Evolutionary conservation across 352 stramenopile genomes (phyloP).

Genomic region (Blastocystis sp.): DNA sequence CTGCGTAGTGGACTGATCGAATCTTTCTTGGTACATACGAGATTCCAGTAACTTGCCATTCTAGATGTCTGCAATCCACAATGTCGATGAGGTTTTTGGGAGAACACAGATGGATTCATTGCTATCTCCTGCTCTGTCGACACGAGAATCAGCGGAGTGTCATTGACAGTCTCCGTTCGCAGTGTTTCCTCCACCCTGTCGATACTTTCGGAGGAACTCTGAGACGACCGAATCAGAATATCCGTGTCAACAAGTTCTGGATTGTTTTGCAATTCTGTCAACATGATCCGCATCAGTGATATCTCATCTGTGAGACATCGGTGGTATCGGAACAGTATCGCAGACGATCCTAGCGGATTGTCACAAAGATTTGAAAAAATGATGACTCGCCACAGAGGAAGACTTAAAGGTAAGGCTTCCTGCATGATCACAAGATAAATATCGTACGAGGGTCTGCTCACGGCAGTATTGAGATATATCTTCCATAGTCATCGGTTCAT

Average conservation of each 20-base stretch:
- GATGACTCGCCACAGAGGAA: constrained; percentile 34
- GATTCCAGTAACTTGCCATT: constrained; percentile 6
- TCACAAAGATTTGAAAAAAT: constrained; percentile 19
- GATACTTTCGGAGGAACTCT: background rate
- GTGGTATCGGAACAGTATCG: constrained; percentile 33
- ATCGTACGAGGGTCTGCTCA: background rate
- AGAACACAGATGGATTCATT: background rate
- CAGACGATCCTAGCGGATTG: background rate
- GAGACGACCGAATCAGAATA: background rate
- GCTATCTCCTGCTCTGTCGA: background rate
- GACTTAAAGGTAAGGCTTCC: background rate
- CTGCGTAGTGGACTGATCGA: background rate
- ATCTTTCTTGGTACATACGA: constrained; percentile 30
- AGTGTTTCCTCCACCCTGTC: background rate
- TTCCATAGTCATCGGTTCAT: constrained; percentile 46
- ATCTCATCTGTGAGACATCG: constrained; percentile 14
- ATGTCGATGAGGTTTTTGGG: background rate
- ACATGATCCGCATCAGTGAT: background rate
- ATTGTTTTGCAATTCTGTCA: constrained; percentile 7
- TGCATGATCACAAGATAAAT: background rate
- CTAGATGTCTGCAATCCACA: background rate
- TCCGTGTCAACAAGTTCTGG: background rate
- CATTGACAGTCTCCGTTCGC: background rate
- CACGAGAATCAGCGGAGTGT: background rate
- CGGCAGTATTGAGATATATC: constrained; percentile 11